Base-by-base conservation (phyloP, 2,329 filamentous ascomycete genomes). In the Pseudopyricularia javanii region DNA sequence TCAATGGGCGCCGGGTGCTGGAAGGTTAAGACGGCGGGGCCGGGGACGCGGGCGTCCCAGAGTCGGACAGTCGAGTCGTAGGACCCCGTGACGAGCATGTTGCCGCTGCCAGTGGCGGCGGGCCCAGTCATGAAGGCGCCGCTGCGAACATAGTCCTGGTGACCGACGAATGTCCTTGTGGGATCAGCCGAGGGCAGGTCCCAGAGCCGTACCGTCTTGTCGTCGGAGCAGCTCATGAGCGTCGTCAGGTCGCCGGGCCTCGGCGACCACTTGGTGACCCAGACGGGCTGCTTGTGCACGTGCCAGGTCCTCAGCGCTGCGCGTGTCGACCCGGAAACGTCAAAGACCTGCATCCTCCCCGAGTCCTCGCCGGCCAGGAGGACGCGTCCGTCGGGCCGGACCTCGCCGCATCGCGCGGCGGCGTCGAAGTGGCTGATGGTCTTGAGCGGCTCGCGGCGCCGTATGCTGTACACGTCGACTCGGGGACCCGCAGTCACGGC, bases 341-440 rank as follows among this genome's bases (percentile, higher is more conserved):
- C 93, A 64, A 97, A 98, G 12, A 96, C 90, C 69, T 98, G 94
- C 59, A 98, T 88, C 56, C 85, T 83, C 54, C 94, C 94, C 40
- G 82, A 86, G 65, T 96, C 91, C 60, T 96, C 91, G 61, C 91
- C 91, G 32, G 91, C 90, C 34, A 94, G 85, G 60, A 98, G 71
- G 54, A 98, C 86, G 56, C 89, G 81, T 40, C 91, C 91, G 71
- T 98, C 93, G 53, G 83, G 79, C 55, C 93, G 82, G 57, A 97
- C 85, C 64, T 95, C 89, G 56, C 88, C 93, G 61, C 87, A 88
- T 62, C 91, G 87, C 56, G 90, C 91, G 59, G 91, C 85, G 65
- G 95, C 89, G 63, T 91, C 86, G 67, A 98, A 97, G 55, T 93
- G 83, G 56, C 89, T 90, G 62, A 98, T 93, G 9, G 90, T 95